phyloP scores from a whole-genome alignment of 2,329 filamentous ascomycete species.

The Hypoxylon sp. region DNA sequence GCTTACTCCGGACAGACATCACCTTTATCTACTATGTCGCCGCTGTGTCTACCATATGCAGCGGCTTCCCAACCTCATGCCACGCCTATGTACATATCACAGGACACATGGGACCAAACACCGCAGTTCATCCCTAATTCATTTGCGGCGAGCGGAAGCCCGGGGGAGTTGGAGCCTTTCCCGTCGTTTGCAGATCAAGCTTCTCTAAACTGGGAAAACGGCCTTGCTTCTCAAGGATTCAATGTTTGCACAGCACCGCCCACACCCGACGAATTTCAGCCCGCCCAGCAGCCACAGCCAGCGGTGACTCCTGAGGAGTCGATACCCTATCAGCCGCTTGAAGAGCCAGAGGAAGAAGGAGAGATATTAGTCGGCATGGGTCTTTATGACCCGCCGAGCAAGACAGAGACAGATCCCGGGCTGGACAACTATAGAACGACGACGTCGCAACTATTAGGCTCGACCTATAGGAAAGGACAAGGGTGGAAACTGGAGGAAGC shows the following conservation, averaged over 20 bases:
- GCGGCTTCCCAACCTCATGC: constrained; percentile 48
- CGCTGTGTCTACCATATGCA: constrained; percentile 62
- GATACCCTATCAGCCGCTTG: constrained; percentile 63
- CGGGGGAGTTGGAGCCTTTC: constrained; percentile 52
- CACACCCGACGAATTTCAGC: constrained; percentile 70
- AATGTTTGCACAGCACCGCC: constrained; percentile 65
- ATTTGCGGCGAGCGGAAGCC: constrained; percentile 45
- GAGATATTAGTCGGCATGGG: constrained; percentile 87
- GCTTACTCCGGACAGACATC: constrained; percentile 71
- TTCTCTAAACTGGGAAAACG: constrained; percentile 58
- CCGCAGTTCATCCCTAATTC: constrained; percentile 51
- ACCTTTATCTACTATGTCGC: constrained; percentile 67
- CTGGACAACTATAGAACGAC: constrained; percentile 68
- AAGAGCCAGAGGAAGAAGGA: constrained; percentile 67
- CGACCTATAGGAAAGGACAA: constrained; percentile 70
- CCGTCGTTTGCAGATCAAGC: constrained; percentile 46
- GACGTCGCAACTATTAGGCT: constrained; percentile 66
- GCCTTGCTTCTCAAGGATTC: constrained; percentile 60
- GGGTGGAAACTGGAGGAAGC: constrained; percentile 86
- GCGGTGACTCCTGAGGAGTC: constrained; percentile 62
- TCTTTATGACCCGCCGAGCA: constrained; percentile 79
- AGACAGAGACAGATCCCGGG: constrained; percentile 61
- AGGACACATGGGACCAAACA: constrained; percentile 55
- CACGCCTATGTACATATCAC: constrained; percentile 56
- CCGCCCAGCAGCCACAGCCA: constrained; percentile 62